Evolutionary conservation across 78 protist genomes (phyloP), one percentile per base, ranked within the genome.

Genomic region (Parvularia atlantis): DNA sequence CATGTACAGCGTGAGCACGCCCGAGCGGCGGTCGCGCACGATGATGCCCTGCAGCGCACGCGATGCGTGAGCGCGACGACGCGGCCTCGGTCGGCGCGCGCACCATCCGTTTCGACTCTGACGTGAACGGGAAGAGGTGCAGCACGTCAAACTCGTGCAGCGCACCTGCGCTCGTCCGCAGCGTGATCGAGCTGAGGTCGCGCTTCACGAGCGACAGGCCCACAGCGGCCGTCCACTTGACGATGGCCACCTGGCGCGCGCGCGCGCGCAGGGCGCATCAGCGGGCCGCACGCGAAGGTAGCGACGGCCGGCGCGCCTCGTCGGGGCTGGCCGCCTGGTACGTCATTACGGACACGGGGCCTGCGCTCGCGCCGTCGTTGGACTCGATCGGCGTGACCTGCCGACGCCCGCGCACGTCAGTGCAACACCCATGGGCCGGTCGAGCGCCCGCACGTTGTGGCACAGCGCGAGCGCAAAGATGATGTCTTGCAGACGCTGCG

Each of bases 311-410:
- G n/a, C n/a, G n/a, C n/a, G n/a, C n/a, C n/a, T 96, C 99, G 76
- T 96, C 99, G 5, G 99, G 99, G 41, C 83, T 64, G 0, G 96
- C 78, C 1, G 96, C 99, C 69, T 96, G 97, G 71, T 85, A 88
- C 68, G 26, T 78, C 53, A 71, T n/a, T n/a, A n/a, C n/a, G n/a
- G n/a, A n/a, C n/a, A n/a, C n/a, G 68, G 39, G 5, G n/a, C n/a
- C n/a, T n/a, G n/a, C n/a, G n/a, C n/a, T n/a, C n/a, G n/a, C n/a
- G 20, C 57, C 59, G 59, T 69, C 73, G 28, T 28, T 26, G 30
- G 50, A 20, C 16, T 52, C 9, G 62, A n/a, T n/a, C n/a, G n/a
- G n/a, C n/a, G n/a, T n/a, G n/a, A n/a, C n/a, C n/a, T n/a, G n/a
- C n/a, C n/a, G n/a, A n/a, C n/a, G n/a, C n/a, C n/a, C n/a, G n/a